A percentile compares a stretch with the other conserved stretches of the same genome.
phyloP scores from a whole-genome alignment of 1,139 yeast genomes.

The Geotrichum citri-aurantii region DNA sequence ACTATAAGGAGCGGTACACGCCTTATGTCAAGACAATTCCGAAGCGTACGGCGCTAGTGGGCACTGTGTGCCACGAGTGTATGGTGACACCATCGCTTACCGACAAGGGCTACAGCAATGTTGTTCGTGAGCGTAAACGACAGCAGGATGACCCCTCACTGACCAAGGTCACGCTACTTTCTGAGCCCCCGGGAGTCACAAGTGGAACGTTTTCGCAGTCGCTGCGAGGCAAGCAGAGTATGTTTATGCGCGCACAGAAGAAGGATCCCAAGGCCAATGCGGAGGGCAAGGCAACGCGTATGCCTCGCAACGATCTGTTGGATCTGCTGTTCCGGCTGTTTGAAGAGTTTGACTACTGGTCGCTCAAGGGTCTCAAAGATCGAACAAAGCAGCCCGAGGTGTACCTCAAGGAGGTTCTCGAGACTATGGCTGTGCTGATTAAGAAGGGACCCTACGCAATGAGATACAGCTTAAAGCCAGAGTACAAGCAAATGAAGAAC shows the following conservation, averaged over 20 bases:
- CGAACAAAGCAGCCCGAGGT: slow-evolving; percentile 95
- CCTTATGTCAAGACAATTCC: slow-evolving; percentile 33
- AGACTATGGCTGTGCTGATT: slow-evolving; percentile 80
- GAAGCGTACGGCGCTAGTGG: slow-evolving; percentile 75
- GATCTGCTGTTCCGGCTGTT: slow-evolving; percentile 82
- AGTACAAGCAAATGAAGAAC: slow-evolving; percentile 50
- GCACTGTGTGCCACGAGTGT: slow-evolving; percentile 90
- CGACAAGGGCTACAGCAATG: slow-evolving; percentile 63
- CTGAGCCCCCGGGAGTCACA: slow-evolving; percentile 83
- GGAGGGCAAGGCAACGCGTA: slow-evolving; percentile 87
- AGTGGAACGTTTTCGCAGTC: slow-evolving; percentile 76
- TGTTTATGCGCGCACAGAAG: slow-evolving; percentile 34
- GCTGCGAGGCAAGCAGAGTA: slow-evolving; percentile 40
- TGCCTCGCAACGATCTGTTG: slow-evolving; percentile 88
- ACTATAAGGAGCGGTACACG: slow-evolving; percentile 21
- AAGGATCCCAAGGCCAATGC: slow-evolving; percentile 40
- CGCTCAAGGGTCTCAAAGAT: slow-evolving; percentile 87
- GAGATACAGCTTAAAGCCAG: slow-evolving; percentile 84
- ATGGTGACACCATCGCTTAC: slow-evolving; percentile 72
- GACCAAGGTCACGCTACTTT: slow-evolving; percentile 73
- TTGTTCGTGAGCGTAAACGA: slow-evolving; percentile 49
- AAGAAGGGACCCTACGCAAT: slow-evolving; percentile 95
- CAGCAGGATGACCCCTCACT: slow-evolving; percentile 42
- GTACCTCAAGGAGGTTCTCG: slow-evolving; percentile 83
- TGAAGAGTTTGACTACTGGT: slow-evolving; percentile 96